Evolutionary conservation across 2,329 filamentous ascomycete genomes (phyloP).

Genomic region (Penicillium verrucosum): DNA sequence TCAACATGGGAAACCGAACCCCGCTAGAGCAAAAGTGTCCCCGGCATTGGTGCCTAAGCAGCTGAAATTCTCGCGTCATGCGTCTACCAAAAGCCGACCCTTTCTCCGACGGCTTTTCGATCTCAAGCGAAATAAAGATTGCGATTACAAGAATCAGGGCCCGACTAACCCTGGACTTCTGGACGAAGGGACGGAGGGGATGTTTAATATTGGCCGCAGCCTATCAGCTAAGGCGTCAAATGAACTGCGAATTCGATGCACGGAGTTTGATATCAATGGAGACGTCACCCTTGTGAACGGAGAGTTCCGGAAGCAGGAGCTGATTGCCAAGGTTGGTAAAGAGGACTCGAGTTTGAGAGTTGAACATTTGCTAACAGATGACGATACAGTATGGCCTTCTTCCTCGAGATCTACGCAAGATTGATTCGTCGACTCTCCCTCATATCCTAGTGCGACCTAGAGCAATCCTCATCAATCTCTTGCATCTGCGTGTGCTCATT

Average conservation of each 20-base stretch:
- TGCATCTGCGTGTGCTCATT: conserved; percentile 94
- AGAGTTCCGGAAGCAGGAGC: conserved; percentile 95
- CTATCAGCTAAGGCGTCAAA: conserved; percentile 73
- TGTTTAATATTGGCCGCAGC: conserved; percentile 67
- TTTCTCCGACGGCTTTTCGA: conserved; percentile 39
- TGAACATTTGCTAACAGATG: not conserved
- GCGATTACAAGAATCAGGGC: conserved; percentile 46
- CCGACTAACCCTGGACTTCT: conserved; percentile 58
- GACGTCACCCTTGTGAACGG: conserved; percentile 90
- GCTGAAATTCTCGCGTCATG: conserved; percentile 24
- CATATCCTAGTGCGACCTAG: conserved; percentile 92
- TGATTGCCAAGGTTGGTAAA: conserved; percentile 84
- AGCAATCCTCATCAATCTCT: conserved; percentile 88
- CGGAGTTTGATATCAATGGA: conserved; percentile 88
- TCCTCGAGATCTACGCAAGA: conserved; percentile 92
- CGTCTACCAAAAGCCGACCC: conserved; percentile 33
- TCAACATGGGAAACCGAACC: conserved; percentile 9
- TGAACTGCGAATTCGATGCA: conserved; percentile 84
- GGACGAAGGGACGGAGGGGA: conserved; percentile 58
- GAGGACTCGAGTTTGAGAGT: conserved; percentile 76
- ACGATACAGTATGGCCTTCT: conserved; percentile 75
- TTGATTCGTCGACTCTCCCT: conserved; percentile 91
- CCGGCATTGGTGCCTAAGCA: conserved; percentile 7
- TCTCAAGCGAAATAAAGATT: conserved; percentile 32
- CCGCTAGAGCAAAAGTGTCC: not conserved